Conservation (phyloP, 768 basidiomycete genomes). For the Panaeolus papilionaceus region DNA sequence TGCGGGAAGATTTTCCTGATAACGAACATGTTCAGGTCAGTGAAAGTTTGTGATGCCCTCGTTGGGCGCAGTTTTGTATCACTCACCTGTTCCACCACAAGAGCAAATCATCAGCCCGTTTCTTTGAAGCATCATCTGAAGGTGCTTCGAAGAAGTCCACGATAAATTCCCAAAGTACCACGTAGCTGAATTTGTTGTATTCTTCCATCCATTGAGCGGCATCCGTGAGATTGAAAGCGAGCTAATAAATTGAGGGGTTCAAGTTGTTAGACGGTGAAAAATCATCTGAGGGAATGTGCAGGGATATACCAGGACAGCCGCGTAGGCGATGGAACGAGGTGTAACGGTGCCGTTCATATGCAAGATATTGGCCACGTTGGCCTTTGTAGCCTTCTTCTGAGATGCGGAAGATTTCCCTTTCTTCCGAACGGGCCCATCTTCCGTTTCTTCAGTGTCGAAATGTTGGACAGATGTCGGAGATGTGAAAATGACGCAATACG, state of each 20-base stretch:
- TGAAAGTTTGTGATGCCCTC: slow-evolving; percentile 19
- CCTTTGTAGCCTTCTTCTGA: too few relatives aligned
- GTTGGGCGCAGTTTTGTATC: too few relatives aligned
- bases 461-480: not conserved
- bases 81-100: slow-evolving; percentile 27
- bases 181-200: slow-evolving; percentile 27
- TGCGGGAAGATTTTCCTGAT: too few relatives aligned
- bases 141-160: slow-evolving; percentile 29
- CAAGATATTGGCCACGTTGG: too few relatives aligned
- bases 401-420: not conserved
- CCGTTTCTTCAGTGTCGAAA: slow-evolving; percentile 12
- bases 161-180: slow-evolving; percentile 27
- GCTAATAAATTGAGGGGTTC: slow-evolving; percentile 24
- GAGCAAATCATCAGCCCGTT: slow-evolving; percentile 15
- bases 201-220: slow-evolving; percentile 17
- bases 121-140: slow-evolving; percentile 9
- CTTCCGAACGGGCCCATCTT: slow-evolving; percentile 13
- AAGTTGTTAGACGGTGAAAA: not conserved
- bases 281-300: slow-evolving; percentile 3
- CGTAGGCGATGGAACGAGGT: too few relatives aligned
- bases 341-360: too few relatives aligned
- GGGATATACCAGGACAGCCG: not conserved
- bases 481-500: slow-evolving; percentile 18
- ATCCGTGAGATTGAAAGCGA: slow-evolving; percentile 1
- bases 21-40: too few relatives aligned